Base-by-base conservation (phyloP, 2,329 filamentous ascomycete species). In the Paraphaeosphaeria minitans region DNA sequence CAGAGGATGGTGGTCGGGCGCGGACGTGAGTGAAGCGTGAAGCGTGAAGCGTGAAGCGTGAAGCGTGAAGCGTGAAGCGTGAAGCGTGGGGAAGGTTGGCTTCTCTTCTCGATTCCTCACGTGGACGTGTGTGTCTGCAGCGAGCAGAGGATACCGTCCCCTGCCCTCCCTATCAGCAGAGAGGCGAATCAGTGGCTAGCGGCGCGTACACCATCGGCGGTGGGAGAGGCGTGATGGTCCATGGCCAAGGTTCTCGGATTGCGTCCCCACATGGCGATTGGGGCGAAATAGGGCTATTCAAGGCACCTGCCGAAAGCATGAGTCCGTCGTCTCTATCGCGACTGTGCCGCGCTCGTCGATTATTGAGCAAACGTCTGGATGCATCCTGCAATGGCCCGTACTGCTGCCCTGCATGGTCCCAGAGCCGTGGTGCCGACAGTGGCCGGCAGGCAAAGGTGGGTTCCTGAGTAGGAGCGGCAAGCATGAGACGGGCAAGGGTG, bases 321-420 rank as follows among this genome's bases (percentile, higher is more conserved):
- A 8, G 19, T 21, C 29, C 47, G 29, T 16, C 9, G 16, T 9
- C 1, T 43, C 41, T 43, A n/a, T 50, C n/a, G n/a, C 47, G 47
- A 33, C 47, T 35, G 47, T 37, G 47, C 47, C 27, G 47, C 47
- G 31, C 47, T 31, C 12, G 19, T 10, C 12, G 16, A 9, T 21
- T 31, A 9, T 21, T 31, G 3, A 21, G 39, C 27, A 33, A 7
- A 19, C 27, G 14, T 19, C 24, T 29, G 45, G 27, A 48, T 48
- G 24, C 45, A 48, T 48, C 45, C 45, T 50, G 33, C 48, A 39
- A 50, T 39, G 33, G 22, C 45, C n/a, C 27, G 45, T 33, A 7
- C 3, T 9, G 45, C 45, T 27, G 45, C 19, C n/a, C 22, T 1
- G 31, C 24, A 19, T 19, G 31, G 48, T 51, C 33, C 48, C 48